Conservation (phyloP, 176 grass and related monocot genomes). For the Neostapfia colusana region DNA sequence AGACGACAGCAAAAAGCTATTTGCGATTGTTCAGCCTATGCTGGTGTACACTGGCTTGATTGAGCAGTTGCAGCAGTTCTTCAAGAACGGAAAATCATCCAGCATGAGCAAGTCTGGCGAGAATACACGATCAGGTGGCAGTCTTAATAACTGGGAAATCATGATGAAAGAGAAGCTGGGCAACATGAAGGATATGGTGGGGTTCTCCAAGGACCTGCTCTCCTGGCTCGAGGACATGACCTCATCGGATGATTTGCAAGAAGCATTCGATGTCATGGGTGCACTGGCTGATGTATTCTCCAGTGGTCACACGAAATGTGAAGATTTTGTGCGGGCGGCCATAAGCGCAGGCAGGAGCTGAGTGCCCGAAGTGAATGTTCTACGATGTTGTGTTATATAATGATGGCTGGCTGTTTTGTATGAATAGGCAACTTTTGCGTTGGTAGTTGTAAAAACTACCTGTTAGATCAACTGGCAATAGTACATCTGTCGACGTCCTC, state of each 20-base stretch:
- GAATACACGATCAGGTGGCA: conserved; percentile 25
- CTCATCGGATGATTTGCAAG: conserved; percentile 72
- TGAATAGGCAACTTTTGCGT: conserved; percentile 20
- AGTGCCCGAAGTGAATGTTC: not conserved
- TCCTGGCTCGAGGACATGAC: conserved; percentile 90
- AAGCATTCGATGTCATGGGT: conserved; percentile 90
- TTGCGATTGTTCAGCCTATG: conserved; percentile 74
- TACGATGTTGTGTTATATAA: conserved; percentile 1
- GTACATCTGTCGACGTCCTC: not conserved
- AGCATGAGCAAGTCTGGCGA: conserved; percentile 7
- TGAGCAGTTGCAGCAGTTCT: conserved; percentile 84
- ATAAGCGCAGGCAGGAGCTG: conserved; percentile 49
- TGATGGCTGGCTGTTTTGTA: conserved; percentile 33
- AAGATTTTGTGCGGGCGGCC: conserved; percentile 74
- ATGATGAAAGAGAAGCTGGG: conserved; percentile 85
- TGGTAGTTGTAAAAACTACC: conserved; percentile 29
- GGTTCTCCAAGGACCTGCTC: conserved; percentile 70
- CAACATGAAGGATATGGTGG: conserved; percentile 86
- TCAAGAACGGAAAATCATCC: conserved; percentile 67
- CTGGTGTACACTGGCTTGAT: conserved; percentile 90
- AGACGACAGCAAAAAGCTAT: conserved; percentile 56
- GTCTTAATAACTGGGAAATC: conserved; percentile 68
- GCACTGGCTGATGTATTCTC: conserved; percentile 64
- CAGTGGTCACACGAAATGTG: conserved; percentile 50
- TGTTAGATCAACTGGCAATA: conserved; percentile 11